phyloP scores from a whole-genome alignment of 768 basidiomycete species.

The Tricholoma furcatifolium region DNA sequence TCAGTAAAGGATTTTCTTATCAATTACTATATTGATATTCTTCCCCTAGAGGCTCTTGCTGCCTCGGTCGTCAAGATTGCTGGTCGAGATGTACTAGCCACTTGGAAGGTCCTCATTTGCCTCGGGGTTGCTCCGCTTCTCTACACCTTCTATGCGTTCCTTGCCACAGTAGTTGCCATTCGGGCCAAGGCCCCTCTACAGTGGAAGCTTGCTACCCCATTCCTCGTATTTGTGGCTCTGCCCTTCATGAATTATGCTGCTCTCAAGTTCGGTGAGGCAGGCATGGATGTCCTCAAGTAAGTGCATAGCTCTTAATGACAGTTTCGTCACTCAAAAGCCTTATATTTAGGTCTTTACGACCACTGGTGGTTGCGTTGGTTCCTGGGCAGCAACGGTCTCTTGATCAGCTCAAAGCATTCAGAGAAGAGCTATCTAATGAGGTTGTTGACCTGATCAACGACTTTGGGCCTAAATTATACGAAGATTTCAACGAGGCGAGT shows the following conservation, averaged over 20 bases:
- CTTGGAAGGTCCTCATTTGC: conserved; percentile 96
- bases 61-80: conserved; percentile 94
- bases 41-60: conserved; percentile 81
- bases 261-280: conserved; percentile 96
- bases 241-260: conserved; percentile 93
- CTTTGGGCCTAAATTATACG: conserved; percentile 83
- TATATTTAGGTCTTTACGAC: conserved; percentile 74
- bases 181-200: conserved; percentile 60
- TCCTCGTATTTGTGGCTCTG: conserved; percentile 68
- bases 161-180: conserved; percentile 73
- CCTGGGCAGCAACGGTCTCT: conserved; percentile 87
- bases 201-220: conserved; percentile 74
- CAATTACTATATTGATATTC: background rate
- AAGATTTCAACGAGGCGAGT: conserved; percentile 80
- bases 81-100: conserved; percentile 94
- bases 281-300: conserved; percentile 95
- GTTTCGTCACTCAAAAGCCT: conserved; percentile 2
- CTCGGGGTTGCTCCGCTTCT: conserved; percentile 87
- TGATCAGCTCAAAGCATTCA: conserved; percentile 69
- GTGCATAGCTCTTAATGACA: conserved; percentile 23
- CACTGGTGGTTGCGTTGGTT: conserved; percentile 81
- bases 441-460: conserved; percentile 82
- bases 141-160: conserved; percentile 78
- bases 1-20: conserved; percentile 21
- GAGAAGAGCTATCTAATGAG: conserved; percentile 78